Conservation (phyloP, 352 stramenopile species). For the Phytophthora kernoviae region DNA sequence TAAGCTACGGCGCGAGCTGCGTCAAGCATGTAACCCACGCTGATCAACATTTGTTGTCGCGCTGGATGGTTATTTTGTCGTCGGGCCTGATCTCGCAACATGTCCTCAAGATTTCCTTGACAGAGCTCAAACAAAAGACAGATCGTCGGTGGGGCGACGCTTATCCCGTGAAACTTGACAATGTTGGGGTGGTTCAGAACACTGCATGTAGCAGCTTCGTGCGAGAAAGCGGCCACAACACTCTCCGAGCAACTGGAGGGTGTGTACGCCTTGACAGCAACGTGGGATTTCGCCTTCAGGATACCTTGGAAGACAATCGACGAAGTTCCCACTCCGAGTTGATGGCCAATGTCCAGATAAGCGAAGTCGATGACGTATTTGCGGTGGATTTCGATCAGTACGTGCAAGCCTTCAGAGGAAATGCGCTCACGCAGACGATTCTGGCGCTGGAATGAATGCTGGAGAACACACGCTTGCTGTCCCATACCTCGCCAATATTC, state of each 20-base stretch:
- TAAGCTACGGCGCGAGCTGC: slow-evolving; percentile 51
- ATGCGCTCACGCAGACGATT: slow-evolving; percentile 38
- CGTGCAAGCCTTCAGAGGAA: slow-evolving; percentile 45
- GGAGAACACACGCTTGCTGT: slow-evolving; percentile 29
- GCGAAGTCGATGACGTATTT: slow-evolving; percentile 65
- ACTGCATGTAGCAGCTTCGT: slow-evolving; percentile 44
- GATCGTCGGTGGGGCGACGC: slow-evolving; percentile 46
- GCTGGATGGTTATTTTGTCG: slow-evolving; percentile 13
- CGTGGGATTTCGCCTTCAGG: slow-evolving; percentile 39
- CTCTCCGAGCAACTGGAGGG: slow-evolving; percentile 34
- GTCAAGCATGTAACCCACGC: slow-evolving; percentile 50
- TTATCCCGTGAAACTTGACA: slow-evolving; percentile 46
- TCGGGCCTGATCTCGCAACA: slow-evolving; percentile 21
- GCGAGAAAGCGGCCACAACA: slow-evolving; percentile 43
- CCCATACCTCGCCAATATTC: slow-evolving; percentile 52
- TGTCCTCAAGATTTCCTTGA: slow-evolving; percentile 32
- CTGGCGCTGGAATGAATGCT: slow-evolving; percentile 36
- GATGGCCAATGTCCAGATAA: slow-evolving; percentile 41
- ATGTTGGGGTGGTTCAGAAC: slow-evolving; percentile 49
- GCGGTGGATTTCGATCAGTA: slow-evolving; percentile 58
- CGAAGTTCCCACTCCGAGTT: slow-evolving; percentile 35
- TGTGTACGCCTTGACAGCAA: slow-evolving; percentile 56
- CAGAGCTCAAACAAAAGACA: slow-evolving; percentile 52
- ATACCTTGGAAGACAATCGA: slow-evolving; percentile 41
- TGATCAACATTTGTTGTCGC: slow-evolving; percentile 41